Base-by-base conservation (phyloP, 306 rosid genomes). In the Adenanthera pavonina region DNA sequence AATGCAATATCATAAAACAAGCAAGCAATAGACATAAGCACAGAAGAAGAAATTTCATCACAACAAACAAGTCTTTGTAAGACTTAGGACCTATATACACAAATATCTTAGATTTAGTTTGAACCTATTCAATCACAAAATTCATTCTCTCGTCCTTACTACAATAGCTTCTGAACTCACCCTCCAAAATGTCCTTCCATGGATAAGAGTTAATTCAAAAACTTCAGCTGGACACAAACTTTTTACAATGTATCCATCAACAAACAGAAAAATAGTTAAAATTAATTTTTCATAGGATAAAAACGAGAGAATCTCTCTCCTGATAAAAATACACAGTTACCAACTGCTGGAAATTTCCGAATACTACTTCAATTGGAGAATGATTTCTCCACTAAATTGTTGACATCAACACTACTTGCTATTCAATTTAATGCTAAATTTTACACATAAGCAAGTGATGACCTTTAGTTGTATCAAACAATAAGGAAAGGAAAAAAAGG, bases 1-100 rank as follows among this genome's bases (percentile, higher is more conserved):
- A 57, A 89, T 65, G 61, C 84, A 85, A 44, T 74, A 77, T 40
- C 70, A 70, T 77, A 87, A 85, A 40, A 68, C 36, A 69, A 69
- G 10, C 65, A 66, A 54, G 33, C 84, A 72, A 80, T 68, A 79
- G 72, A 70, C 41, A 35, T 35, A 81, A 85, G 79, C 54, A 59
- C 60, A 60, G 40, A 35, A 75, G 64, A 52, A 62, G 72, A 64
- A 40, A 61, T 48, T 66, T 52, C 57, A 82, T 30, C 46, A 51
- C 47, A 57, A 34, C 16, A 38, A 78, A 74, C 46, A 47, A 57
- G 12, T 46, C 68, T 7, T 30, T n/a, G 30, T 71, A 60, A 17
- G 38, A 76, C 46, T 35, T 47, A 36, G 20, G 47, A 34, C 40
- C 11, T 8, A 3, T 2, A n/a, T 16, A 59, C 78, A 69, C 56